phyloP scores from a whole-genome alignment of 768 basidiomycete species.

The Leccinum truebloodii region DNA sequence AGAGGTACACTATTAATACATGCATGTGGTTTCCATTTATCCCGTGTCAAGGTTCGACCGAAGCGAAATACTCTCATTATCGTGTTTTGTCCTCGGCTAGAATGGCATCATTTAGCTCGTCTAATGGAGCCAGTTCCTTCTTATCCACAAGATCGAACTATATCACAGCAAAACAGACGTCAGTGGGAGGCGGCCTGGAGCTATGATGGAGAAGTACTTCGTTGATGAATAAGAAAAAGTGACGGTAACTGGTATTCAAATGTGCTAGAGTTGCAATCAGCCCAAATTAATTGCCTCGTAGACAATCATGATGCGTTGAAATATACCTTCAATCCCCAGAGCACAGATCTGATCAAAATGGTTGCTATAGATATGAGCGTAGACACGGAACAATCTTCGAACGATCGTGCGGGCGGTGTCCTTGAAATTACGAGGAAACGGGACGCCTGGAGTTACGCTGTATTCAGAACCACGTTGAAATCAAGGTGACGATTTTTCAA shows the following conservation, averaged over 20 bases:
- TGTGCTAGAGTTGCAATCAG: slow-evolving; percentile 60
- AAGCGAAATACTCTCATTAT: slow-evolving; percentile 1
- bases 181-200: slow-evolving; percentile 7
- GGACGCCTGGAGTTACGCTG: slow-evolving; percentile 57
- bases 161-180: slow-evolving; percentile 1
- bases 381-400: slow-evolving; percentile 91
- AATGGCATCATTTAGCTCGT: slow-evolving; percentile 94
- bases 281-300: background rate
- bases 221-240: slow-evolving; percentile 96
- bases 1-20: slow-evolving; percentile 4
- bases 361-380: slow-evolving; percentile 98
- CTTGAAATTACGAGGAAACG: slow-evolving; percentile 88
- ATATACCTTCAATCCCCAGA: slow-evolving; percentile 91
- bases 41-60: background rate
- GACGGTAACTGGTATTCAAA: slow-evolving; percentile 96
- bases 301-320: background rate
- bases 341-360: slow-evolving; percentile 99
- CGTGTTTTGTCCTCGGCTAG: slow-evolving; percentile 54
- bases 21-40: slow-evolving; percentile 4
- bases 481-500: background rate
- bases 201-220: slow-evolving; percentile 59
- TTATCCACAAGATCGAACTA: slow-evolving; percentile 95
- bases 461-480: slow-evolving; percentile 9
- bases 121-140: slow-evolving; percentile 92
- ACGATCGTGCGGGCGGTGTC: slow-evolving; percentile 91